phyloP scores from a whole-genome alignment of 2,329 filamentous ascomycete genomes.

The Celoporthe dispersa region DNA sequence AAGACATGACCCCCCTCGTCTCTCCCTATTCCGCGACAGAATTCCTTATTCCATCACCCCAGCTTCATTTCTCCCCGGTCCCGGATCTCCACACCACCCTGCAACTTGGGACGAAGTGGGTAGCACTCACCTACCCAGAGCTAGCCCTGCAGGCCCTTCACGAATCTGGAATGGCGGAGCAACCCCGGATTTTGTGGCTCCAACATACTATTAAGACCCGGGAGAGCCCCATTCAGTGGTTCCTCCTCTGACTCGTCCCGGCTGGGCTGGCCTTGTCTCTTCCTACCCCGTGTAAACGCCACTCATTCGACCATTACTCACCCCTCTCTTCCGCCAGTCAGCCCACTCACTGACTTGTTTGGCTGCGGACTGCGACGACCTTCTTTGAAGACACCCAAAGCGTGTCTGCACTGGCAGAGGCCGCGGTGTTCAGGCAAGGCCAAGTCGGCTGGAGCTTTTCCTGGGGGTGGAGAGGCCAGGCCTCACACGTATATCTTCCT shows the following conservation, averaged over 20 bases:
- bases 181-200: conserved; percentile 30
- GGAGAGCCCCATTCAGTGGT: conserved; percentile 16
- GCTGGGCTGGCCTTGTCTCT: conserved; percentile 10
- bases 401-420: neutral
- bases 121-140: conserved; percentile 12
- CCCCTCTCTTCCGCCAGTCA: neutral
- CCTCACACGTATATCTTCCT: conserved; percentile 16
- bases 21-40: neutral
- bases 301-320: conserved; percentile 6
- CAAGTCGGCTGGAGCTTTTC: conserved; percentile 5
- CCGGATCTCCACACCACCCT: conserved; percentile 1
- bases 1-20: neutral
- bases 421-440: neutral
- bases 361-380: neutral
- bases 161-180: conserved; percentile 21
- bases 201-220: conserved; percentile 28
- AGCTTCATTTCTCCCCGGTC: neutral
- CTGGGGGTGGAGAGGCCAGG: conserved; percentile 3
- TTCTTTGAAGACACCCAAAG: neutral
- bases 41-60: neutral
- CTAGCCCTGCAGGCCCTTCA: conserved; percentile 15
- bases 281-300: neutral
- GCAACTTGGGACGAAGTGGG: conserved; percentile 5
- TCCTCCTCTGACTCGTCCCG: conserved; percentile 15
- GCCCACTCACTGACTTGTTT: neutral